Evolutionary conservation across 805 yeast species (phyloP), one percentile per base, ranked within the genome.

Genomic region (Candida nitratophila): DNA sequence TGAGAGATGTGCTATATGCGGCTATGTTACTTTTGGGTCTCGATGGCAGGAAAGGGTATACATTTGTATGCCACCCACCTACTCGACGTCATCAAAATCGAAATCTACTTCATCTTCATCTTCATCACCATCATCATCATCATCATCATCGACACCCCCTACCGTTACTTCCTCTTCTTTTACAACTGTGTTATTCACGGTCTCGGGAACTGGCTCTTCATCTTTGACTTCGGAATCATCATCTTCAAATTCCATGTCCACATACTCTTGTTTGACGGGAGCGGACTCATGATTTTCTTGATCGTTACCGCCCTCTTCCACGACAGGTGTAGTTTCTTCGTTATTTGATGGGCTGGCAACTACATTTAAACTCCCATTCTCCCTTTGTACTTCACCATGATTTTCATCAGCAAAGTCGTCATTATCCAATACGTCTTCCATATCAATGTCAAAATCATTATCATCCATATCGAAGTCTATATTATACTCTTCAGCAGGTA

Each of bases 401-500:
- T 24, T 39, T 14, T 17, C 17, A n/a, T 24, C 37, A 17, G 26
- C 43, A 14, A 14, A 24, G 10, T 41, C 43, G 27, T 31, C 43
- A 10, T 34, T 40, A 29, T 37, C 40, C 15, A 37, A 7, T 4
- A 37, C 40, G 16, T 54, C 59, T 36, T 59, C 62, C 47, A 57
- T 49, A 31, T 29, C 43, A 11, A 22, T 26, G 11, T 46, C 45
- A 26, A 37, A 31, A 15, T 40, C 44, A 16, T 44, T 41, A 3
- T 40, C 41, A 19, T 36, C 39, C 32, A 11, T 19, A 21, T 35
- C 52, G 45, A 45, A 46, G n/a, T 44, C 54, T 31, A 54, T 50
- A 22, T 51, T 48, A 20, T 42, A 51, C 47, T 46, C 56, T 37
- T 47, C 53, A 43, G 49, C 49, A 32, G 43, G 41, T 21, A 43